Percentiles rank a stretch among this genome's conserved stretches.
Evolutionary conservation across 2,329 filamentous ascomycete species (phyloP).

Genomic region (Claviceps sp.): DNA sequence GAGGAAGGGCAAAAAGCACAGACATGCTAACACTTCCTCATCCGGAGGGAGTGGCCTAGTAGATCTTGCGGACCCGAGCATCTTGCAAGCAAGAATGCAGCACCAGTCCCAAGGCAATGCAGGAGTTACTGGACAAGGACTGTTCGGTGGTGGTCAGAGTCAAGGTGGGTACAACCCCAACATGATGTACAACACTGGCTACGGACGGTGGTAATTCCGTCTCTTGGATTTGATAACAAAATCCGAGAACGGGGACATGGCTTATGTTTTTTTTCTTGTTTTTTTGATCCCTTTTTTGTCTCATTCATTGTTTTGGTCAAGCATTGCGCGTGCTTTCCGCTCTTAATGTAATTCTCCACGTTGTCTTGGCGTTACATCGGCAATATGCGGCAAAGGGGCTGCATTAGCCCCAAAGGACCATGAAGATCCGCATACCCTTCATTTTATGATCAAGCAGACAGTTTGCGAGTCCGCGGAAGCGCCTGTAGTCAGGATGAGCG

Average conservation of each 20-base stretch:
- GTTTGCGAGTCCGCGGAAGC: slow-evolving; percentile 14
- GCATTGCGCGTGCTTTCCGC: slow-evolving; percentile 9
- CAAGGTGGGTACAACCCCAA: slow-evolving; percentile 92
- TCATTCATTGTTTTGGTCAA: slow-evolving; percentile 9
- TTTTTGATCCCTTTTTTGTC: slow-evolving; percentile 7
- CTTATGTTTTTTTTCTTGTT: slow-evolving; percentile 9
- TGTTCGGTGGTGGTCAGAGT: slow-evolving; percentile 74
- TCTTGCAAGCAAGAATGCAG: slow-evolving; percentile 95
- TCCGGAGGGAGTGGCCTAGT: slow-evolving; percentile 98
- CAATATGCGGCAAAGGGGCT: slow-evolving; percentile 11
- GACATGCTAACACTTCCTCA: slow-evolving; percentile 99
- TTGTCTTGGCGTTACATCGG: slow-evolving; percentile 16
- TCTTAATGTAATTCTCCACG: slow-evolving; percentile 8
- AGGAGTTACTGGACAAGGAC: slow-evolving; percentile 62
- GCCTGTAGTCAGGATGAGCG: slow-evolving; percentile 13
- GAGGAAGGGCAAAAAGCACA: slow-evolving; percentile 99
- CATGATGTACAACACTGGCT: slow-evolving; percentile 69
- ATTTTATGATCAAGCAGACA: slow-evolving; percentile 19
- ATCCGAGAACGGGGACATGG: slow-evolving; percentile 1
- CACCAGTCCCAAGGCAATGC: slow-evolving; percentile 71
- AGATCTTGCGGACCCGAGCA: slow-evolving; percentile 99
- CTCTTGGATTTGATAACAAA: neutral
- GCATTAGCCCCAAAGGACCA: slow-evolving; percentile 15
- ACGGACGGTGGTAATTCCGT: slow-evolving; percentile 50
- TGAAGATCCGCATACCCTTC: slow-evolving; percentile 12